Base-by-base conservation (phyloP, 768 basidiomycete genomes). In the Suillus decipiens region DNA sequence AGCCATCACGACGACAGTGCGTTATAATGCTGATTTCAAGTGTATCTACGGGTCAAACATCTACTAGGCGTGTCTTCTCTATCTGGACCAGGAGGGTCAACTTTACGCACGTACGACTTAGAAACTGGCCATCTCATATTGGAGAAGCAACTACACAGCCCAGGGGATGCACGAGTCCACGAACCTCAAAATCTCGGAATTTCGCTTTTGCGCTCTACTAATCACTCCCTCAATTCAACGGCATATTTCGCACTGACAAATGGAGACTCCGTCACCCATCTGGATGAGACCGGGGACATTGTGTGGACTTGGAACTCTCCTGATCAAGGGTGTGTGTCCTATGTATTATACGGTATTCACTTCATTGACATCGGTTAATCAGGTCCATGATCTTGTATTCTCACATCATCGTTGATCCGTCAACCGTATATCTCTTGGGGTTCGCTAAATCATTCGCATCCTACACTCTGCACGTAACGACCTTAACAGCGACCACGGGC, bases 31-130 rank as follows among this genome's bases (percentile, higher is more conserved):
- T 45, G 56, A 31, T 65, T 56, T 39, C 15, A 24, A 28, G n/a
- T 56, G 36, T 31, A 47, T 28, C 42, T 22, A 60, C 50, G 39
- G 42, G 36, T 62, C 39, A 42, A 39, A 62, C 31, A 36, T 59
- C 22, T 36, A 59, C 22, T 61, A 94, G 94, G 79, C 42, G 76
- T 96, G 45, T 83, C 87, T 37, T 77, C 89, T 2, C 78, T 96
- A 24, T 95, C 95, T 51, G 93, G 93, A 10, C 81, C 86, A 2
- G 86, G 86, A 1, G 92, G 89, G 11, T 79, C 88, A 4, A 89
- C 79, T 2, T 76, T 93, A 22, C 86, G 94, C 24, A 73, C 85
- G 3, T 89, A 95, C 69, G 87, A 93, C 43, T 74, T 79, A 4
- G 69, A 76, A 2, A 87, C 84, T 0, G 95, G 95, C 2, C 73